Percentiles rank a stretch among this genome's conserved stretches.
phyloP scores from a whole-genome alignment of 768 basidiomycete species.

The Xerocomus brunneocitrinus region DNA sequence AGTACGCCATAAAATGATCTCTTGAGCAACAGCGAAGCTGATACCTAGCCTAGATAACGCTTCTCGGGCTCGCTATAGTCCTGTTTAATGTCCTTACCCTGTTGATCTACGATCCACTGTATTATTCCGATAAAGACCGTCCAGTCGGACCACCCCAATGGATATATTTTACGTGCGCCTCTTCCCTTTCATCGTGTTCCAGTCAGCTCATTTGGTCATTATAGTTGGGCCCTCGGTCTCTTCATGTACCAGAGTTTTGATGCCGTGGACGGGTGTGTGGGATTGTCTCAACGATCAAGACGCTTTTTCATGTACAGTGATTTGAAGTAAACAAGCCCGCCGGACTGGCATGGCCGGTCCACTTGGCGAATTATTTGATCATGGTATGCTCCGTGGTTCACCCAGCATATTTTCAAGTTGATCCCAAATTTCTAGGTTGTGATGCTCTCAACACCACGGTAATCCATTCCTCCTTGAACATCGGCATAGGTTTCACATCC shows the following conservation, averaged over 20 bases:
- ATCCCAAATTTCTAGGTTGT: conserved; percentile 49
- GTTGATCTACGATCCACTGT: conserved; percentile 77
- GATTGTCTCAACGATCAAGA: background rate
- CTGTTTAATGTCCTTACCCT: conserved; percentile 80
- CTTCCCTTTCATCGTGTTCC: background rate
- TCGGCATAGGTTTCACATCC: background rate
- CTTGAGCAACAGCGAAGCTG: background rate
- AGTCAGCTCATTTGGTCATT: conserved; percentile 1
- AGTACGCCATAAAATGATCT: conserved; percentile 40
- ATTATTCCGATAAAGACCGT: conserved; percentile 64
- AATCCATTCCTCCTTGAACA: conserved; percentile 6
- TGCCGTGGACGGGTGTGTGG: conserved; percentile 77
- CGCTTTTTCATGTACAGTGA: conserved; percentile 1
- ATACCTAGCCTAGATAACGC: conserved; percentile 65
- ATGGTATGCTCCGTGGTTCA: conserved; percentile 49
- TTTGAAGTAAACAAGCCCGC: conserved; percentile 83
- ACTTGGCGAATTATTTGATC: conserved; percentile 97
- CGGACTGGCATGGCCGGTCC: conserved; percentile 98
- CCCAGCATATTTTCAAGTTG: background rate
- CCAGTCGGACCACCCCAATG: conserved; percentile 65
- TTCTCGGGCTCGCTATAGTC: conserved; percentile 78
- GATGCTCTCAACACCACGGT: conserved; percentile 96
- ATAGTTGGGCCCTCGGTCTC: conserved; percentile 81
- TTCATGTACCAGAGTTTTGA: conserved; percentile 91
- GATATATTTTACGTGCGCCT: conserved; percentile 83